Conservation (phyloP, 2,329 filamentous ascomycete species). For the Microcyclospora tardicrescens region DNA sequence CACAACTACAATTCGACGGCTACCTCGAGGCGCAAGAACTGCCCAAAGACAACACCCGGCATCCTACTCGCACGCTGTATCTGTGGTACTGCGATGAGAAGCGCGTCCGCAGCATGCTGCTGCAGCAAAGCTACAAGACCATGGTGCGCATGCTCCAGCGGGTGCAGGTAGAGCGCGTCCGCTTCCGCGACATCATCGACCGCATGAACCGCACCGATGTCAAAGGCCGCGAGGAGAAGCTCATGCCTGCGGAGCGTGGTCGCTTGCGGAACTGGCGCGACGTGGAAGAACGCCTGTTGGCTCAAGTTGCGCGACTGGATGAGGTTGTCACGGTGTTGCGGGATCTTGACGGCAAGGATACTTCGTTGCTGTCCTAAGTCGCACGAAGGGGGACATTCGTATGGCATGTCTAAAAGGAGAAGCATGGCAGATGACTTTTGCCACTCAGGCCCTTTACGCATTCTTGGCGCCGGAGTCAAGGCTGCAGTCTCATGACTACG, state of each 20-base stretch:
- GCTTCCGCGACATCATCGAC: constrained; percentile 58
- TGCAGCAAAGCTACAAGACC: constrained; percentile 76
- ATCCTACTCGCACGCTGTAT: constrained; percentile 73
- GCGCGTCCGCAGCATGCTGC: constrained; percentile 53
- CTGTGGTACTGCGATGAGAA: constrained; percentile 83
- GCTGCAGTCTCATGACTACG: too few relatives aligned
- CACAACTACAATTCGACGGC: constrained; percentile 72
- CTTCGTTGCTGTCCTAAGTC: constrained; percentile 2
- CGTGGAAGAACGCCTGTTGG: constrained; percentile 57
- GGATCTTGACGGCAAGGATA: constrained; percentile 38
- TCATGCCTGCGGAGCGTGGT: constrained; percentile 60
- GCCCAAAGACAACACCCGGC: constrained; percentile 70
- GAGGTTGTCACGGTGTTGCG: constrained; percentile 70
- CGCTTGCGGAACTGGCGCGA: constrained; percentile 51
- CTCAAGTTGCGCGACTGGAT: constrained; percentile 70
- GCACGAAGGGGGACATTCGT: too few relatives aligned
- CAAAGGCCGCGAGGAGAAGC: constrained; percentile 66
- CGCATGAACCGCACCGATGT: constrained; percentile 81
- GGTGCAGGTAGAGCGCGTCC: constrained; percentile 59
- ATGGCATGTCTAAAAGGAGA: too few relatives aligned
- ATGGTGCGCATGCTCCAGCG: constrained; percentile 80
- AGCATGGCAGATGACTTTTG: too few relatives aligned
- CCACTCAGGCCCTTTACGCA: too few relatives aligned
- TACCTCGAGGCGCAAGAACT: constrained; percentile 90
- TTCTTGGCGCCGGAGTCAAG: too few relatives aligned